Percentiles rank a stretch among this genome's conserved stretches.
Evolutionary conservation across 805 yeast species (phyloP).

Genomic region (Cyberlindnera xylosilytica): DNA sequence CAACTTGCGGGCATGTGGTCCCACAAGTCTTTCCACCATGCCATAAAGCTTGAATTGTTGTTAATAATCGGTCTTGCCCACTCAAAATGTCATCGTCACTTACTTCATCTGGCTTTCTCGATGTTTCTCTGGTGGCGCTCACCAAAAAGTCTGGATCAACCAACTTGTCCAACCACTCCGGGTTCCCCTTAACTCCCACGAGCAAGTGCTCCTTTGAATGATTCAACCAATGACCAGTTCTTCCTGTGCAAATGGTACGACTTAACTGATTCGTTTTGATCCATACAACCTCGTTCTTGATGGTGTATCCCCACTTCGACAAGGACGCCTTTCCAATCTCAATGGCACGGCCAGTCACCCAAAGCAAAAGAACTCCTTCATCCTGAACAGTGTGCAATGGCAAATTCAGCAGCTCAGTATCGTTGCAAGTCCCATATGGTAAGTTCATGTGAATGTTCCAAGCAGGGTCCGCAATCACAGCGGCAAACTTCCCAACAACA

Average conservation of each 20-base stretch:
- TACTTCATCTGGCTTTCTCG: slow-evolving; percentile 85
- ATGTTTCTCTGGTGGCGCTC: slow-evolving; percentile 81
- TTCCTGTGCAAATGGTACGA: slow-evolving; percentile 88
- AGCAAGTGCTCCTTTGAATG: slow-evolving; percentile 90
- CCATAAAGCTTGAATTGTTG: slow-evolving; percentile 51
- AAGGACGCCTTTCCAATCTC: slow-evolving; percentile 82
- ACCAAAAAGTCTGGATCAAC: slow-evolving; percentile 77
- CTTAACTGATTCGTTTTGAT: slow-evolving; percentile 84
- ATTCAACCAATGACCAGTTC: slow-evolving; percentile 97
- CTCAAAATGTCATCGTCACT: slow-evolving; percentile 1
- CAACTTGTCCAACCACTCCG: slow-evolving; percentile 62
- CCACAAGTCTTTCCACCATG: slow-evolving; percentile 81
- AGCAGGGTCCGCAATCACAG: slow-evolving; percentile 84
- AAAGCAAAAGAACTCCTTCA: slow-evolving; percentile 78
- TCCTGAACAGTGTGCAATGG: slow-evolving; percentile 70
- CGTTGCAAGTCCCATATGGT: slow-evolving; percentile 76
- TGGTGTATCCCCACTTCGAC: slow-evolving; percentile 76
- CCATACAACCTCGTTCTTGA: slow-evolving; percentile 85
- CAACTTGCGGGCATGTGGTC: slow-evolving; percentile 69
- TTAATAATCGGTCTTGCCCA: slow-evolving; percentile 6
- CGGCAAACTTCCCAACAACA: slow-evolving; percentile 75
- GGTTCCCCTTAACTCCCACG: slow-evolving; percentile 81
- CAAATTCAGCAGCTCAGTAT: slow-evolving; percentile 64
- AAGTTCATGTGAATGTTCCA: slow-evolving; percentile 94
- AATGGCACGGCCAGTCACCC: slow-evolving; percentile 96